Evolutionary conservation across 2,329 filamentous ascomycete species (phyloP).

Genomic region (Coniochaeta hoffmannii): DNA sequence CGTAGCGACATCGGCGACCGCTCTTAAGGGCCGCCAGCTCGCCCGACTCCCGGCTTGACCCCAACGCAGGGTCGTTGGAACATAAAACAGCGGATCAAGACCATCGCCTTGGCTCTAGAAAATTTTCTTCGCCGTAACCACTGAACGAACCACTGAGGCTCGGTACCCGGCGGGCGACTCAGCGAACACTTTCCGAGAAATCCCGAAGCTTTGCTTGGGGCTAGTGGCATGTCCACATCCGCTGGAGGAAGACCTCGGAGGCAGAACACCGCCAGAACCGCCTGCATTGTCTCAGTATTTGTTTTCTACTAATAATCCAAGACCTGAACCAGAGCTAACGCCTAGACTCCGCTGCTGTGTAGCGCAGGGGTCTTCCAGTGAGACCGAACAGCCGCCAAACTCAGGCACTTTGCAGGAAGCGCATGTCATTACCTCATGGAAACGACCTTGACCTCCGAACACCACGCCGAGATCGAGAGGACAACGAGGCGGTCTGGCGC

Average conservation of each 20-base stretch:
- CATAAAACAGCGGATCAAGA: not conserved
- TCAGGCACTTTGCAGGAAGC: slow-evolving; percentile 2
- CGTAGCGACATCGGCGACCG: not conserved
- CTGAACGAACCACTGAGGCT: not conserved
- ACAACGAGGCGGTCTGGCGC: not conserved
- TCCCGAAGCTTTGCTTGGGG: not conserved
- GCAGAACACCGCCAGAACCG: not conserved
- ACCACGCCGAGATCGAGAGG: not conserved
- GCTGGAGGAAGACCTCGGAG: not conserved
- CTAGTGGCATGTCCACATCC: not conserved
- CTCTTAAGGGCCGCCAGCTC: not conserved
- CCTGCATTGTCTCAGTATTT: not conserved
- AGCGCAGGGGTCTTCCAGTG: not conserved
- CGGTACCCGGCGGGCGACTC: not conserved
- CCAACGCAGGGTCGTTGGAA: not conserved
- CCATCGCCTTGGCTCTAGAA: not conserved
- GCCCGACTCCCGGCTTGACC: not conserved
- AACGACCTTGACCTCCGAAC: not conserved
- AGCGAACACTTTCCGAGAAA: not conserved
- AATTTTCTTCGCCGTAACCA: not conserved
- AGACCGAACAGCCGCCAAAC: not conserved
- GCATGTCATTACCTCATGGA: slow-evolving; percentile 1
- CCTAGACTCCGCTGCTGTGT: not conserved
- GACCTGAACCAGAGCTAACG: not conserved
- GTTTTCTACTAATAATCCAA: not conserved